Base-by-base conservation (phyloP, 352 stramenopile genomes). In the Phytophthora uliginosa region DNA sequence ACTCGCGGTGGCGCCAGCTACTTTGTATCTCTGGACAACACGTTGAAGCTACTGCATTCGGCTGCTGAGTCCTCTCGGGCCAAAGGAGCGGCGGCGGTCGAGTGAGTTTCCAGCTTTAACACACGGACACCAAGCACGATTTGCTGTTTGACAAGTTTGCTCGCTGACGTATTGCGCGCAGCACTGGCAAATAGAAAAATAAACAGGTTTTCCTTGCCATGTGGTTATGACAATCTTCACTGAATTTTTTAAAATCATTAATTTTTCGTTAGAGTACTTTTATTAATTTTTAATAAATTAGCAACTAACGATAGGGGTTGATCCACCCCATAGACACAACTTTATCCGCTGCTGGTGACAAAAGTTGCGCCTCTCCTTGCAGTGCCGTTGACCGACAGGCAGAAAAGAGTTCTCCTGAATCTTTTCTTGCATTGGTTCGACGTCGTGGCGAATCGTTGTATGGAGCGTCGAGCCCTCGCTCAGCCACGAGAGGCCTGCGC, bases 271-370 rank as follows among this genome's bases (percentile, higher is more conserved):
- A n/a, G n/a, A n/a, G n/a, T n/a, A n/a, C n/a, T n/a, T n/a, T n/a
- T n/a, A n/a, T n/a, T n/a, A n/a, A n/a, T n/a, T n/a, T n/a, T n/a
- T n/a, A n/a, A n/a, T n/a, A n/a, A n/a, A n/a, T n/a, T n/a, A n/a
- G n/a, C n/a, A n/a, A n/a, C n/a, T n/a, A n/a, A n/a, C n/a, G n/a
- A n/a, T n/a, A n/a, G n/a, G n/a, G n/a, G n/a, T n/a, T n/a, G n/a
- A n/a, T 60, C 65, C 13, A 34, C 57, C 15, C 17, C 67, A 74
- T 74, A 74, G 36, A 74, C 67, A 56, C 53, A 54, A 45, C 58
- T 67, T 52, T 64, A 65, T 63, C 52, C 38, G 36, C 28, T 34
- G 57, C 38, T 53, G 28, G 47, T 53, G 26, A 47, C 17, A 24
- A 20, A 63, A 26, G 58, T 59, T 31, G 22, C 47, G 17, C 10